A percentile compares a stretch with the other conserved stretches of the same genome.
Conservation (phyloP, 441 rosid species). For the Eruca vesicaria region DNA sequence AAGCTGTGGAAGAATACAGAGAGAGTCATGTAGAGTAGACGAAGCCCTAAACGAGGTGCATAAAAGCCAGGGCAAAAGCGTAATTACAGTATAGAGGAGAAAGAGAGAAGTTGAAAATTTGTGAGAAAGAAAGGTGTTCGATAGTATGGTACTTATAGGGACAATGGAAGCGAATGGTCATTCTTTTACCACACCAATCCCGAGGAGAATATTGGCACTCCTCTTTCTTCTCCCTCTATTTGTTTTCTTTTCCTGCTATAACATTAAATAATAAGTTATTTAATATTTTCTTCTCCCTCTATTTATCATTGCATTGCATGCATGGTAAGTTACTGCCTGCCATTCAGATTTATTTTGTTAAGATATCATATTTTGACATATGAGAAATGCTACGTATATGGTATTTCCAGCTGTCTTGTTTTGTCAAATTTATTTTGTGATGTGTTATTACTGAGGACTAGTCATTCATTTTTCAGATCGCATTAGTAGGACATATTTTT, state of each 20-base stretch:
- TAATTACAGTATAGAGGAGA: neutral
- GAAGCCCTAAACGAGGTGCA: conserved; percentile 32
- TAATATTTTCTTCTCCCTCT: neutral
- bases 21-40: conserved; percentile 46
- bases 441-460: neutral
- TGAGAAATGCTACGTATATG: neutral
- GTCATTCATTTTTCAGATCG: conserved; percentile 17
- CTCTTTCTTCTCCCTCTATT: conserved; percentile 24
- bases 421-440: neutral
- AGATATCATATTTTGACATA: neutral
- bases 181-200: conserved; percentile 72
- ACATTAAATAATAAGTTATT: conserved; percentile 21
- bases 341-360: neutral
- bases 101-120: neutral
- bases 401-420: neutral
- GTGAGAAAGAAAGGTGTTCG: conserved; percentile 22
- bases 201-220: conserved; percentile 83
- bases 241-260: conserved; percentile 18
- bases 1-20: conserved; percentile 99
- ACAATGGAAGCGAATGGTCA: conserved; percentile 25
- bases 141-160: conserved; percentile 49
- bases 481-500: conserved; percentile 8
- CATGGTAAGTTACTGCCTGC: neutral
- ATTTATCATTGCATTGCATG: conserved; percentile 5
- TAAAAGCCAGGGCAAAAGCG: neutral